These are phyloP conservation scores for Aaosphaeria arxii DNA, from an alignment of 2,329 filamentous ascomycete species.

Conservation along the genomic window DNA sequence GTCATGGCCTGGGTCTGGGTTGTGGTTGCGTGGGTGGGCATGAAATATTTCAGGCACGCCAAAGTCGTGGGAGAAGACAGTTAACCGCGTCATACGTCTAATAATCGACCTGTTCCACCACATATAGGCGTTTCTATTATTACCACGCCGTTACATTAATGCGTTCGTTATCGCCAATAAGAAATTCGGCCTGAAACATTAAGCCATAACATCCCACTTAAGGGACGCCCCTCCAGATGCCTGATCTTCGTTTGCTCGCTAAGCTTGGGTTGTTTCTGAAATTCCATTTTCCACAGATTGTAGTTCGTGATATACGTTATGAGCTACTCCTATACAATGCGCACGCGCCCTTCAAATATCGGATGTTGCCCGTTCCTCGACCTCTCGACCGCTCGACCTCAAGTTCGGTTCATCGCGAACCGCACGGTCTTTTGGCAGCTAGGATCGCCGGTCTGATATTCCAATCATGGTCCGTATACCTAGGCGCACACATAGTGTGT, in stretches of 20 bases:
- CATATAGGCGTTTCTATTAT: constrained; percentile 15
- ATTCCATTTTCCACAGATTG: constrained; percentile 2
- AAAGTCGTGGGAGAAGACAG: constrained; percentile 71
- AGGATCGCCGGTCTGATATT: constrained; percentile 9
- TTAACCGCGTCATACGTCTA: constrained; percentile 16
- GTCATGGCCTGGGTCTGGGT: constrained; percentile 99
- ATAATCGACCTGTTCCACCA: constrained; percentile 7
- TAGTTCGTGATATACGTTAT: background rate
- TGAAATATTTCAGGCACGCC: constrained; percentile 99
- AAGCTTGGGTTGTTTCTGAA: constrained; percentile 8
- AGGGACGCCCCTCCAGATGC: constrained; percentile 6
- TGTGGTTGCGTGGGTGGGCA: constrained; percentile 93
- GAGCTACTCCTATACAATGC: constrained; percentile 6
- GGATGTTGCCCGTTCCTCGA: constrained; percentile 6
- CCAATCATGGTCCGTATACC: constrained; percentile 21
- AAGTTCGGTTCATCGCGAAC: constrained; percentile 3
- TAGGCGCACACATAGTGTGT: constrained; percentile 18
- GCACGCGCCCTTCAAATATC: constrained; percentile 10
- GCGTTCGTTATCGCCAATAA: constrained; percentile 21
- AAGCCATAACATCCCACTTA: constrained; percentile 22
- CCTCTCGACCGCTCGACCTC: constrained; percentile 5
- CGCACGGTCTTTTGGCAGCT: constrained; percentile 13
- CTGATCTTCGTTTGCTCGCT: constrained; percentile 3
- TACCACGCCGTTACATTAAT: constrained; percentile 19
- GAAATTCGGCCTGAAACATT: constrained; percentile 30